Base-by-base conservation (phyloP, 1,139 yeast species). In the Geotrichum cucujoidarum region DNA sequence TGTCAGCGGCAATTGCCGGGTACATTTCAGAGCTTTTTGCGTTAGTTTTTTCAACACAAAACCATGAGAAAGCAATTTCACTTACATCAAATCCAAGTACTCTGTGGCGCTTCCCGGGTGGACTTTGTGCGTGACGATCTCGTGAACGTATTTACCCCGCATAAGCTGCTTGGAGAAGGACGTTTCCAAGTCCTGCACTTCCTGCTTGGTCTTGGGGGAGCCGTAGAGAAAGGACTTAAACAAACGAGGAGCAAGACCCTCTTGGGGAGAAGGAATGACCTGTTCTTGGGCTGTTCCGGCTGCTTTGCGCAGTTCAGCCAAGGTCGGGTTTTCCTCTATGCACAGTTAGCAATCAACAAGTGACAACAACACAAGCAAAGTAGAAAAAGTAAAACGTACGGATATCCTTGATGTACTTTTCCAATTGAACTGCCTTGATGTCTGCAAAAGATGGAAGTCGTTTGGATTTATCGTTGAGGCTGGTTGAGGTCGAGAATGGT, bases 121-220 rank as follows among this genome's bases (percentile, higher is more conserved):
- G n/a, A 70, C 74, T 40, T 63, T 59, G 55, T 70, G 74, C 25
- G 62, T 55, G 30, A 61, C 62, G 34, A 70, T 58, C 52, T 70
- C 74, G 53, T 70, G 74, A 21, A 70, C 73, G 53, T 67, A 68
- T 54, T 69, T 67, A 25, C 74, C 74, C n/a, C 73, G 62, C 62
- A 63, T 64, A 45, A 70, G 57, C 47, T 58, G 62, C 51, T 61
- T 59, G 27, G 71, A 67, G 54, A 65, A 68, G 30, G 67, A 63
- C 51, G 57, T 58, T 50, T 66, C 71, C 50, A 62, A 55, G 45
- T 62, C 66, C 47, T 60, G 56, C 34, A 61, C 67, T 52, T 67
- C 72, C 40, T 57, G 53, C 53, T 65, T 62, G 45, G 66, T 62
- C 47, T 62, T 56, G 20, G 61, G 59, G 2, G 70, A 63, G 6